A percentile compares a stretch with the other conserved stretches of the same genome.
These are phyloP conservation scores for Carallia brachiata DNA, from an alignment of 345 rosid genomes.

Conservation along the genomic window DNA sequence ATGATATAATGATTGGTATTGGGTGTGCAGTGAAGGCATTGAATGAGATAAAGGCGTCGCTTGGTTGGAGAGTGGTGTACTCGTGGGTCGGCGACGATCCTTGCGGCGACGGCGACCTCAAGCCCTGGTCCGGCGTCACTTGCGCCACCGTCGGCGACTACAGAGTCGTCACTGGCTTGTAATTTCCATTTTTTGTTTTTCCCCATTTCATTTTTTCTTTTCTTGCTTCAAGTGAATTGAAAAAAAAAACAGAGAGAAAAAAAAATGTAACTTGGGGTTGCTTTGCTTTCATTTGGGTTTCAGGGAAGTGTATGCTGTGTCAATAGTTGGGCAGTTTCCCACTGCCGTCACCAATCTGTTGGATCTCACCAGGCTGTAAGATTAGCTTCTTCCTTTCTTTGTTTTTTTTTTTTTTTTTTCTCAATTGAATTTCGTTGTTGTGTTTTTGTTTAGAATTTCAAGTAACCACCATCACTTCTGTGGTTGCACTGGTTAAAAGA, in stretches of 20 bases:
- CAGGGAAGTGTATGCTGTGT: conserved; percentile 92
- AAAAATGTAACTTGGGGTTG: too few relatives aligned
- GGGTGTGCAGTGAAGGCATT: conserved; percentile 73
- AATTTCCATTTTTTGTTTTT: conserved; percentile 10
- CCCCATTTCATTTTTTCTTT: background rate
- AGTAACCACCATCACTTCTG: too few relatives aligned
- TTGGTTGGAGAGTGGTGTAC: conserved; percentile 97
- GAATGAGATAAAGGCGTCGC: conserved; percentile 93
- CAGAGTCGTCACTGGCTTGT: conserved; percentile 87
- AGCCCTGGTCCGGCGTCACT: conserved; percentile 94
- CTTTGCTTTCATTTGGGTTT: conserved; percentile 10
- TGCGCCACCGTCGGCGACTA: conserved; percentile 89
- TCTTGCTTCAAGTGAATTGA: background rate
- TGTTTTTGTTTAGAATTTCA: background rate
- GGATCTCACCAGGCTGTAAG: conserved; percentile 85
- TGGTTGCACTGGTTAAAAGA: too few relatives aligned
- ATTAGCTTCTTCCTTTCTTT: background rate
- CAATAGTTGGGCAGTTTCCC: conserved; percentile 95
- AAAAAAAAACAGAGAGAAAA: background rate
- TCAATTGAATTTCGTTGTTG: background rate
- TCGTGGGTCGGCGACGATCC: conserved; percentile 99
- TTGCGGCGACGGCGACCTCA: conserved; percentile 84
- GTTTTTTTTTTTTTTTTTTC: background rate
- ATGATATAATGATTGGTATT: background rate
- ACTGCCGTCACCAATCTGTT: conserved; percentile 81